Percentiles rank a stretch among this genome's conserved stretches.
Conservation (phyloP, 768 basidiomycete species). For the Gyrodon lividus region DNA sequence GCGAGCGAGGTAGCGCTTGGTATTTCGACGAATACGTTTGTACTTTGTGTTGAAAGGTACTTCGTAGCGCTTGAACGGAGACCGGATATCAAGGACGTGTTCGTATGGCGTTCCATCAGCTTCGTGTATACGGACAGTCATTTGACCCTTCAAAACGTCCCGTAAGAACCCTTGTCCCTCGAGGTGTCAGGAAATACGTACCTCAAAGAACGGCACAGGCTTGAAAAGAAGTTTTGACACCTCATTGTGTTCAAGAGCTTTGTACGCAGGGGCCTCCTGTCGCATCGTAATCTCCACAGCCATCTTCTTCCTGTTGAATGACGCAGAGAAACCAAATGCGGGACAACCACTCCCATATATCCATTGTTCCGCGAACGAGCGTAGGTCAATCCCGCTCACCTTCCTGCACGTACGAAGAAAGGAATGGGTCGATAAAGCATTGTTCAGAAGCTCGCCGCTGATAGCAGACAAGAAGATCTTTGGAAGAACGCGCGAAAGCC, state of each 20-base stretch:
- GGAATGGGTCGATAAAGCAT: slow-evolving; percentile 82
- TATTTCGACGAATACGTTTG: slow-evolving; percentile 93
- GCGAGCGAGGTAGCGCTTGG: slow-evolving; percentile 91
- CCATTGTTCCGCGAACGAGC: slow-evolving; percentile 98
- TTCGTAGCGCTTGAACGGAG: slow-evolving; percentile 88
- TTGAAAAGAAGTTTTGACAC: slow-evolving; percentile 67
- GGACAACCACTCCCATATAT: slow-evolving; percentile 98
- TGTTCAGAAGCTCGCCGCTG: slow-evolving; percentile 84
- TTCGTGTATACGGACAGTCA: slow-evolving; percentile 98
- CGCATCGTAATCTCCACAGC: slow-evolving; percentile 94
- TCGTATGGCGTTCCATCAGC: slow-evolving; percentile 99
- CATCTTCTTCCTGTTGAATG: slow-evolving; percentile 98
- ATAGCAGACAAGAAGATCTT: slow-evolving; percentile 94
- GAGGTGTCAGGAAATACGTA: slow-evolving; percentile 29
- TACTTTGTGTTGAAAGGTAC: slow-evolving; percentile 99
- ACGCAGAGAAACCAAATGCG: slow-evolving; percentile 82
- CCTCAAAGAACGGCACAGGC: slow-evolving; percentile 89
- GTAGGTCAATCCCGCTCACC: slow-evolving; percentile 86
- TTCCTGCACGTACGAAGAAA: slow-evolving; percentile 93
- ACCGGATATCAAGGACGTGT: slow-evolving; percentile 91
- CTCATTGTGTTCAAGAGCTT: slow-evolving; percentile 62
- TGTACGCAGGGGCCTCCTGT: slow-evolving; percentile 81
- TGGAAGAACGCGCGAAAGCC: slow-evolving; percentile 90
- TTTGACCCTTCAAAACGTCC: slow-evolving; percentile 65
- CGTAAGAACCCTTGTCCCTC: not conserved